Percentiles rank a stretch among this genome's conserved stretches.
phyloP scores from a whole-genome alignment of 179 eudicot genomes.

The Drosera spatulata region DNA sequence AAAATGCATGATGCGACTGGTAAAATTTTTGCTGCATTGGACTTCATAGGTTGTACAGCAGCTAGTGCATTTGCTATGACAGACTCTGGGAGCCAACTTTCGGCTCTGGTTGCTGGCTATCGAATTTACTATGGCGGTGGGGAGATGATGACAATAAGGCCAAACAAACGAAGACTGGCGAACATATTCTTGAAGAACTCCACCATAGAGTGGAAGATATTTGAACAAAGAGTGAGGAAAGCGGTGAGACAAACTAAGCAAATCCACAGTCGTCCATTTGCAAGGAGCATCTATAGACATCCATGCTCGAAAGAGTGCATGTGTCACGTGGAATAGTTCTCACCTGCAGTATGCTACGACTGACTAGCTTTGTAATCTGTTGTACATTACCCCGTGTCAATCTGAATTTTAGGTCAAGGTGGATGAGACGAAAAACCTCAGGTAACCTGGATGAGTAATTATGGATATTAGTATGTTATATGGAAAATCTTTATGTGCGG shows the following conservation, averaged over 20 bases:
- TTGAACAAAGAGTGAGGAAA: constrained; percentile 82
- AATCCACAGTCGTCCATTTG: constrained; percentile 68
- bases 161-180: constrained; percentile 93
- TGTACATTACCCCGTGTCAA: too few relatives aligned
- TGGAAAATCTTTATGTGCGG: too few relatives aligned
- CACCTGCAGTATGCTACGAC: neutral
- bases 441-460: too few relatives aligned
- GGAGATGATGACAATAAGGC: constrained; percentile 80
- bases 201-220: constrained; percentile 87
- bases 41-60: constrained; percentile 88
- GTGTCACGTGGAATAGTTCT: constrained; percentile 36
- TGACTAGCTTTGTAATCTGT: neutral
- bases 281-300: constrained; percentile 87
- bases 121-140: constrained; percentile 92
- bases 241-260: constrained; percentile 85
- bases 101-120: constrained; percentile 81
- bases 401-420: too few relatives aligned
- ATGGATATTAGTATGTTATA: too few relatives aligned
- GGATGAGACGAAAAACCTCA: too few relatives aligned
- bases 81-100: constrained; percentile 94
- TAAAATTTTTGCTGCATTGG: constrained; percentile 40
- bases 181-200: constrained; percentile 75
- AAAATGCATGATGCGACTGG: neutral
- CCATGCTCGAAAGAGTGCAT: constrained; percentile 88
- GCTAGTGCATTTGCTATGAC: constrained; percentile 92